Conservation (phyloP, 345 rosid genomes). For the Psidium friedrichsthalianum region DNA sequence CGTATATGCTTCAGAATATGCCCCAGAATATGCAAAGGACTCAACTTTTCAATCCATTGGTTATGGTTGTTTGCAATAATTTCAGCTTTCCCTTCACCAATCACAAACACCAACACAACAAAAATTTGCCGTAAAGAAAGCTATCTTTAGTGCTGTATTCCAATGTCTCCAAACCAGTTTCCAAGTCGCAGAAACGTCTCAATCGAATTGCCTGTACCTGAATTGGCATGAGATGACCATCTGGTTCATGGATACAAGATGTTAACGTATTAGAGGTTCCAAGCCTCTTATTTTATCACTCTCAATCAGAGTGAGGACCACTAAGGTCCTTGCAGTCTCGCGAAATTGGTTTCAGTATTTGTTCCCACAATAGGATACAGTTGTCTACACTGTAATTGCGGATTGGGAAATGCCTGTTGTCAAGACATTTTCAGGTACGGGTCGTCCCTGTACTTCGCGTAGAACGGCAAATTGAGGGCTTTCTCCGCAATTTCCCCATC, state of each 20-base stretch:
- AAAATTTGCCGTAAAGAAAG: neutral
- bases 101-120: neutral
- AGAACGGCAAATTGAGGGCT: constrained; percentile 71
- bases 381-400: neutral
- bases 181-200: neutral
- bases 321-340: neutral
- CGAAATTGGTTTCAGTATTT: neutral
- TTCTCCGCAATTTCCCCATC: constrained; percentile 57
- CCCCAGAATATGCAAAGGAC: neutral
- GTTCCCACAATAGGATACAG: neutral
- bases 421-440: constrained; percentile 23
- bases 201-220: neutral
- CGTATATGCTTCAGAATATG: neutral
- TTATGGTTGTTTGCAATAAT: neutral
- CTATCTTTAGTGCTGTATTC: neutral
- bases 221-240: neutral
- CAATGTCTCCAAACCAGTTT: neutral
- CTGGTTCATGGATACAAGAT: neutral
- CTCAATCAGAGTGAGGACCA: neutral
- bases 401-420: neutral
- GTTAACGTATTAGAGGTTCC: neutral
- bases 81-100: neutral
- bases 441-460: constrained; percentile 42
- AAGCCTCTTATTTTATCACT: neutral
- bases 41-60: neutral